Evolutionary conservation across 192 early-diverging fungal genomes (phyloP).

Genomic region (Gorgonomyces haynaldii): DNA sequence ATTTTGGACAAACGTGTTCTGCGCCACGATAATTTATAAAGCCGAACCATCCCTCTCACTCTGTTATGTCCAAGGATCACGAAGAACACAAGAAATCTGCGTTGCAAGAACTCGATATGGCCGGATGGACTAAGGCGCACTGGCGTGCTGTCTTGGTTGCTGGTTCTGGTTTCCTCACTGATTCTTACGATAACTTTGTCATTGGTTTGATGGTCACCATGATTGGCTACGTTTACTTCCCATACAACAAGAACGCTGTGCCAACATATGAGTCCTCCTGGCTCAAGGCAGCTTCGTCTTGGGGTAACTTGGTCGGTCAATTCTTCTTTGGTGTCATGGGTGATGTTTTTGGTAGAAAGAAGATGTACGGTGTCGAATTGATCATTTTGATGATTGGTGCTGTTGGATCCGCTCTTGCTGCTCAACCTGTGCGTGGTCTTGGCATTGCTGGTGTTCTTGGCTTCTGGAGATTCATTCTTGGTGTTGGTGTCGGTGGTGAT

Average conservation of each 20-base stretch:
- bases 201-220: constrained; percentile 85
- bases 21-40: too few relatives aligned
- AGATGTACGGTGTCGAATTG: constrained; percentile 78
- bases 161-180: constrained; percentile 70
- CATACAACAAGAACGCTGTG: background rate
- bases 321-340: constrained; percentile 72
- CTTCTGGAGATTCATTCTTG: constrained; percentile 85
- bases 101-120: background rate
- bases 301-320: constrained; percentile 76
- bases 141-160: constrained; percentile 36
- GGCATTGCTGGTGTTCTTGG: constrained; percentile 61
- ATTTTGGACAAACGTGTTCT: too few relatives aligned
- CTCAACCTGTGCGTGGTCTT: constrained; percentile 53
- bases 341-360: constrained; percentile 77
- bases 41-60: too few relatives aligned
- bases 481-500: constrained; percentile 89
- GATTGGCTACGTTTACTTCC: constrained; percentile 30
- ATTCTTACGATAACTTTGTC: constrained; percentile 90
- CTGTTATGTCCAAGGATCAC: too few relatives aligned
- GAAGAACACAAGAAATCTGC: constrained; percentile 1
- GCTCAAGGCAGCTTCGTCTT: constrained; percentile 5
- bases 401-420: constrained; percentile 64
- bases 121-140: constrained; percentile 16
- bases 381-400: constrained; percentile 84
- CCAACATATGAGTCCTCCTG: background rate